Percentiles rank a stretch among this genome's conserved stretches.
phyloP scores from a whole-genome alignment of 257 asterid species.

The Orobanche coerulescens region DNA sequence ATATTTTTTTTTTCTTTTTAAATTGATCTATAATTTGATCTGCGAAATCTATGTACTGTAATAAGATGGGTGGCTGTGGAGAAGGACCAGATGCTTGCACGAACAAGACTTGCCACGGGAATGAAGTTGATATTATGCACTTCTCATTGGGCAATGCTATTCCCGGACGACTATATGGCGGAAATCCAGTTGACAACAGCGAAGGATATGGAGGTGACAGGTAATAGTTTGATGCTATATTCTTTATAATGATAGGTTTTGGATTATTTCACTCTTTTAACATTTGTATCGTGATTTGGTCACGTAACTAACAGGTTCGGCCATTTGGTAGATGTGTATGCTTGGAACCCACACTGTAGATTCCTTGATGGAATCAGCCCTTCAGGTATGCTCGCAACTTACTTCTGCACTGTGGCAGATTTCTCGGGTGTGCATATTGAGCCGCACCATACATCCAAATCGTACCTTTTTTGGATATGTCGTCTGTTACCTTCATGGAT shows the following conservation, averaged over 20 bases:
- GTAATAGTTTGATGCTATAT: constrained; percentile 24
- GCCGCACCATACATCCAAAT: constrained; percentile 8
- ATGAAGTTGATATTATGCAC: constrained; percentile 67
- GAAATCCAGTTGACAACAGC: constrained; percentile 40
- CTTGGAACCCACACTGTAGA: constrained; percentile 61
- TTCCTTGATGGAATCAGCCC: constrained; percentile 49
- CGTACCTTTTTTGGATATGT: background rate
- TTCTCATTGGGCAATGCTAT: constrained; percentile 56
- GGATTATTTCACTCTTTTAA: background rate
- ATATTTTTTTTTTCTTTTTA: background rate
- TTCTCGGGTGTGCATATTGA: background rate
- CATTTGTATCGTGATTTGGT: constrained; percentile 15
- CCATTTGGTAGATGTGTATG: constrained; percentile 49
- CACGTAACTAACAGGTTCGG: constrained; percentile 42
- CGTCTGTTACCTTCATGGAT: background rate
- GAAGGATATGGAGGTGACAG: constrained; percentile 59
- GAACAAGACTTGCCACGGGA: constrained; percentile 51
- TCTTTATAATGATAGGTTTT: background rate
- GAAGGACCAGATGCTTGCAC: constrained; percentile 45
- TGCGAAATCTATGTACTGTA: constrained; percentile 20
- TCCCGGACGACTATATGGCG: constrained; percentile 64
- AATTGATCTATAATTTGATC: constrained; percentile 2
- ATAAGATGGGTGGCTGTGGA: constrained; percentile 64
- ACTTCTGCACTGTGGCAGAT: background rate
- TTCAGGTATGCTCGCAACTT: constrained; percentile 32